These are phyloP conservation scores for Amanita molliuscula DNA, from an alignment of 768 basidiomycete genomes.

Conservation along the genomic window DNA sequence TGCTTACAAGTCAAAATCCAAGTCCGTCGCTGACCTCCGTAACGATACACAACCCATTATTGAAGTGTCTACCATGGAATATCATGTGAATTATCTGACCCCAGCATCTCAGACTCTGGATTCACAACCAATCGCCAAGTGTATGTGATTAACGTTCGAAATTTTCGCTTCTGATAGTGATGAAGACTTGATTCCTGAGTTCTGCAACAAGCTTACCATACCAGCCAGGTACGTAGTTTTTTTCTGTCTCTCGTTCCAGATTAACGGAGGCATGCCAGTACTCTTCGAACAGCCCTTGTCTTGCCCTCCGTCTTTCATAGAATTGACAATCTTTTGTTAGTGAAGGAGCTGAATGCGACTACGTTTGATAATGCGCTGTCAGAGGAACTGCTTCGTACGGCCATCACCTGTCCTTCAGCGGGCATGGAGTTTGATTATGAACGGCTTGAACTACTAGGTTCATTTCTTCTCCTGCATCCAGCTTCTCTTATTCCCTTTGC, in stretches of 20 bases:
- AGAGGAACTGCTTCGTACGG: slow-evolving; percentile 50
- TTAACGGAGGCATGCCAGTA: slow-evolving; percentile 26
- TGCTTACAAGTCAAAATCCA: slow-evolving; percentile 52
- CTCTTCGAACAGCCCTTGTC: slow-evolving; percentile 55
- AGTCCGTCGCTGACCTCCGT: slow-evolving; percentile 50
- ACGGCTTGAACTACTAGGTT: slow-evolving; percentile 78
- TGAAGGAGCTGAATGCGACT: slow-evolving; percentile 67
- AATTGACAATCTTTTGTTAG: slow-evolving; percentile 65
- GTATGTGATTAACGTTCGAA: slow-evolving; percentile 26
- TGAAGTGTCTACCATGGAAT: slow-evolving; percentile 47
- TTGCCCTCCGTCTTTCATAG: slow-evolving; percentile 66
- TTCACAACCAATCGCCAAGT: slow-evolving; percentile 41
- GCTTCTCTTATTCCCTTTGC: background rate
- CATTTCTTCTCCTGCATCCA: slow-evolving; percentile 10
- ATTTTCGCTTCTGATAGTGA: slow-evolving; percentile 1
- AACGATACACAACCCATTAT: slow-evolving; percentile 63
- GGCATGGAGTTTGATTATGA: slow-evolving; percentile 72
- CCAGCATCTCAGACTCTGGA: slow-evolving; percentile 32
- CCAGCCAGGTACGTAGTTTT: slow-evolving; percentile 49
- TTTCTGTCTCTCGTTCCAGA: background rate
- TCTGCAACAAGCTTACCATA: slow-evolving; percentile 61
- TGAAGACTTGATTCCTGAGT: slow-evolving; percentile 76
- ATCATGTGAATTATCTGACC: slow-evolving; percentile 47
- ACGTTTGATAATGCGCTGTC: slow-evolving; percentile 54
- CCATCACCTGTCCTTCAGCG: slow-evolving; percentile 63